These are phyloP conservation scores for Aureobasidium sp. DNA, from an alignment of 2,329 filamentous ascomycete species.

Conservation along the genomic window DNA sequence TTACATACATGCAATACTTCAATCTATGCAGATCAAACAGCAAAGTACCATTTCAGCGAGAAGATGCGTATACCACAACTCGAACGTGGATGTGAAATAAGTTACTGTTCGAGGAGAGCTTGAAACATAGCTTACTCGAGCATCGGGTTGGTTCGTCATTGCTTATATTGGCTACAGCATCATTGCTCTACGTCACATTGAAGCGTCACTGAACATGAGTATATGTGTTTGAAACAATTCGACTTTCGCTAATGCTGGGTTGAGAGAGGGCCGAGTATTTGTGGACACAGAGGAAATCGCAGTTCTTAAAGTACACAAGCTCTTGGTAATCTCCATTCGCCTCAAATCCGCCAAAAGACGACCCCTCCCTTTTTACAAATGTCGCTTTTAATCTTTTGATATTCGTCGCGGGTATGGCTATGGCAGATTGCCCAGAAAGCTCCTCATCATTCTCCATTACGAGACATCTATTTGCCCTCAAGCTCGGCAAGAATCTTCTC, in stretches of 20 bases:
- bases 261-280: background rate
- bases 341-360: constrained; percentile 13
- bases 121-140: background rate
- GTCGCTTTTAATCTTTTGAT: constrained; percentile 14
- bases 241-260: constrained; percentile 4
- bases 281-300: constrained; percentile 15
- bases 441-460: constrained; percentile 11
- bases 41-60: background rate
- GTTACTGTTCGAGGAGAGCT: background rate
- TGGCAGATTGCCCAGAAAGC: constrained; percentile 8
- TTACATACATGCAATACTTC: background rate
- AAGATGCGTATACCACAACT: background rate
- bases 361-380: constrained; percentile 15
- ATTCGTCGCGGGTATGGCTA: constrained; percentile 11
- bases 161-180: background rate
- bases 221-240: background rate
- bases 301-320: constrained; percentile 16
- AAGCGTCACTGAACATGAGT: background rate
- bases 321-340: constrained; percentile 11
- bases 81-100: background rate
- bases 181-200: background rate
- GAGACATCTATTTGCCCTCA: constrained; percentile 40
- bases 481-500: constrained; percentile 99
- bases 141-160: background rate
- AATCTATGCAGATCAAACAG: background rate